Percentiles rank a stretch among this genome's conserved stretches.
Evolutionary conservation across 441 rosid species (phyloP).

Genomic region (Monsonia emarginata): DNA sequence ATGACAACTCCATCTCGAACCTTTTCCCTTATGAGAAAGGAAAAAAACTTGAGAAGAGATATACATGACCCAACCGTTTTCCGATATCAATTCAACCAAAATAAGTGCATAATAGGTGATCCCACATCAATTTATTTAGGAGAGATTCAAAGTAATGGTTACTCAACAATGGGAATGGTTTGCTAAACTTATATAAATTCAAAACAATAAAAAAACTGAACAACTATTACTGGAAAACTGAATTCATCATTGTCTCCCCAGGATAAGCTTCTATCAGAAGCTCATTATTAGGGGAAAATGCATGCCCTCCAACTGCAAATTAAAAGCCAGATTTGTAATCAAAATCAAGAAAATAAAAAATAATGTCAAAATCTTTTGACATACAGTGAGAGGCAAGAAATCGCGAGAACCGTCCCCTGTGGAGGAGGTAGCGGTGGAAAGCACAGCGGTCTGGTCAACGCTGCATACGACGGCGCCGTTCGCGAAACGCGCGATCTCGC

Average conservation of each 20-base stretch:
- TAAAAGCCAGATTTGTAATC: not conserved
- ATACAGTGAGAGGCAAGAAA: constrained; percentile 83
- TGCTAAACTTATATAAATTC: too few species aligned
- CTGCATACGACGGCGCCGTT: constrained; percentile 82
- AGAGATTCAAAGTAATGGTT: not conserved
- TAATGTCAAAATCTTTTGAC: constrained; percentile 12
- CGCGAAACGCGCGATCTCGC: constrained; percentile 80
- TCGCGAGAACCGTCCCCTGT: constrained; percentile 54
- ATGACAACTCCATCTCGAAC: not conserved
- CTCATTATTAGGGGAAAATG: too few species aligned
- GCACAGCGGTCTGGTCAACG: constrained; percentile 64
- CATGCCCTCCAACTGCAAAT: not conserved
- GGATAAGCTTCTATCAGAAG: not conserved
- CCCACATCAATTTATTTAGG: not conserved
- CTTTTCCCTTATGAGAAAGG: not conserved
- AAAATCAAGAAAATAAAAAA: not conserved
- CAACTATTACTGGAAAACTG: too few species aligned
- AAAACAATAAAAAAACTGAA: not conserved
- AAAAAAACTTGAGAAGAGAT: too few species aligned
- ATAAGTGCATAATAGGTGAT: not conserved
- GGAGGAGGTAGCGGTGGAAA: constrained; percentile 68
- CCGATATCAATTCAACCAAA: not conserved
- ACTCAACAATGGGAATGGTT: too few species aligned
- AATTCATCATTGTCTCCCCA: not conserved
- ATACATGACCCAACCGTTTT: not conserved